Evolutionary conservation across 208 protist genomes (phyloP).

Genomic region (Phytomonas serpens): DNA sequence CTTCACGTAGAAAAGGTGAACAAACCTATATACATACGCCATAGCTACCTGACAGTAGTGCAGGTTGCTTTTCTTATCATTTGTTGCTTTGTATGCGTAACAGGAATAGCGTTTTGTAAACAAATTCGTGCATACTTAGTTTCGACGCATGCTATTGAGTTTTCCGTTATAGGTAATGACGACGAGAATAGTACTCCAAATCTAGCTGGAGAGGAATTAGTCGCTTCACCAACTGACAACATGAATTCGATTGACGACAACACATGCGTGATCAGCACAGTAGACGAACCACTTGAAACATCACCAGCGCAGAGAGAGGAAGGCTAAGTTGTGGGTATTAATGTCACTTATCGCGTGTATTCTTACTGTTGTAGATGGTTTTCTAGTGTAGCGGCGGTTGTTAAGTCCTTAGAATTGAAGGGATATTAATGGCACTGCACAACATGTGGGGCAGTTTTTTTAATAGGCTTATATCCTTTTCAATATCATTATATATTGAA

Average conservation of each 20-base stretch:
- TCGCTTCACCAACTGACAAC: not conserved
- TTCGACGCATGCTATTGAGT: not conserved
- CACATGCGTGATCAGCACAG: not conserved
- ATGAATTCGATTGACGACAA: not conserved
- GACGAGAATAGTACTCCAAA: not conserved
- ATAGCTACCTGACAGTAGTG: not conserved
- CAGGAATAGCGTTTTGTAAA: not conserved
- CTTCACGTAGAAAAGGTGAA: not conserved
- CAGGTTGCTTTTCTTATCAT: not conserved
- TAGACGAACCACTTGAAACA: not conserved
- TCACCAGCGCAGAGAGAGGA: not conserved
- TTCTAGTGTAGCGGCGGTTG: not conserved
- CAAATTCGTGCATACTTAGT: not conserved
- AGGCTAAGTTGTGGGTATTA: not conserved
- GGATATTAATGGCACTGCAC: not conserved
- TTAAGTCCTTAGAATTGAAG: not conserved
- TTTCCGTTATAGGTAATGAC: not conserved
- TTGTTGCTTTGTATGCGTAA: not conserved
- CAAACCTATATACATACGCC: not conserved
- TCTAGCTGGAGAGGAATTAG: not conserved
- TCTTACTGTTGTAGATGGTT: not conserved
- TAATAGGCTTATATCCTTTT: too few relatives aligned
- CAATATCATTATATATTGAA: slow-evolving; percentile 10
- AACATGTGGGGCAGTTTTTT: not conserved
- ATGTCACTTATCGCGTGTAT: not conserved